phyloP scores from a whole-genome alignment of 108 stramenopile genomes.

The Pelagomonas calceolata region DNA sequence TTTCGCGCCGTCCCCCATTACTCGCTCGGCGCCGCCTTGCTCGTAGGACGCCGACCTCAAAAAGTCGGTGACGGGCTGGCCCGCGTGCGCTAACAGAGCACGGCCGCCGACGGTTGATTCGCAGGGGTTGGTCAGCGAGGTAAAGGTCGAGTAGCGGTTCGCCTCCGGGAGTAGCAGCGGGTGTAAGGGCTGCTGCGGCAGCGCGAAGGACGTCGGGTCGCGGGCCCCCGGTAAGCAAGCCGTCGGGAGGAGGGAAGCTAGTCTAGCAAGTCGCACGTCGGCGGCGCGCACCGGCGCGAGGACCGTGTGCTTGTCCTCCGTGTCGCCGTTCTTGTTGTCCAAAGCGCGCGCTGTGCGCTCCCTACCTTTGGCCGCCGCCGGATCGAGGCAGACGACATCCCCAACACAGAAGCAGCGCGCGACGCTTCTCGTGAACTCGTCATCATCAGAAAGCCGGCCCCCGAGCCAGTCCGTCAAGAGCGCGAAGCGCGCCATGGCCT shows the following conservation, averaged over 20 bases:
- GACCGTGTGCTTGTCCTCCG: background rate
- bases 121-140: conserved; percentile 28
- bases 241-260: conserved; percentile 30
- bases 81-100: conserved; percentile 25
- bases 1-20: background rate
- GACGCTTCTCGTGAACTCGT: background rate
- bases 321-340: background rate
- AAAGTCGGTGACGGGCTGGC: conserved; percentile 33
- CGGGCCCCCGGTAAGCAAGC: conserved; percentile 36
- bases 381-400: background rate
- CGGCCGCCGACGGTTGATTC: conserved; percentile 23
- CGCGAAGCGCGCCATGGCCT: conserved; percentile 13
- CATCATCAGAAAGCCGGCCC: conserved; percentile 3
- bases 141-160: conserved; percentile 14
- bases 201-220: conserved; percentile 32
- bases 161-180: conserved; percentile 32
- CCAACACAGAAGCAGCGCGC: conserved; percentile 22
- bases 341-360: background rate
- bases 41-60: conserved; percentile 14
- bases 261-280: conserved; percentile 24
- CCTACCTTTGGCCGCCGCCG: background rate
- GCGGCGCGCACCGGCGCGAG: conserved; percentile 26
- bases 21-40: background rate
- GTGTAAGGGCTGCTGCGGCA: conserved; percentile 48
- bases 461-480: conserved; percentile 16